These are phyloP conservation scores for Ceratocystis smalleyi DNA, from an alignment of 2,329 filamentous ascomycete genomes.

Conservation along the genomic window DNA sequence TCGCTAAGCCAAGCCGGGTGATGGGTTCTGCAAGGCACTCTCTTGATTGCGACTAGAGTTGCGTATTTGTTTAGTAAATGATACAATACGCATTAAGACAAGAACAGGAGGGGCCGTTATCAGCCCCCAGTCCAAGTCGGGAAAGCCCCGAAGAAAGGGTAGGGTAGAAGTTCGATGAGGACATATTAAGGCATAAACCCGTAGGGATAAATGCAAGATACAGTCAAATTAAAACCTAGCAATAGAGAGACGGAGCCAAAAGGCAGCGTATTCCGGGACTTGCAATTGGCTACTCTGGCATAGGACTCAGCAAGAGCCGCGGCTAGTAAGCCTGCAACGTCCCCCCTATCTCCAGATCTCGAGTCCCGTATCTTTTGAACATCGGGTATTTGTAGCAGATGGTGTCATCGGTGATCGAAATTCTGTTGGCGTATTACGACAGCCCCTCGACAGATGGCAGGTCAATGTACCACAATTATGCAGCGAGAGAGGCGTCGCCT, in stretches of 20 bases:
- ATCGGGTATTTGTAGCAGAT: background rate
- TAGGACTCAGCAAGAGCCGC: no score
- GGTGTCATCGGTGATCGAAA: background rate
- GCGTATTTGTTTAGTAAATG: background rate
- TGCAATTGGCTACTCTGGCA: no score
- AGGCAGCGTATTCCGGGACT: no score
- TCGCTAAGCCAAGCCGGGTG: background rate
- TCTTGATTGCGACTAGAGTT: background rate
- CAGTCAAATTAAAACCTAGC: background rate
- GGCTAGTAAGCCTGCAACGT: no score
- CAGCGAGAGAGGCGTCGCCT: background rate
- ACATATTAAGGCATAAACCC: background rate
- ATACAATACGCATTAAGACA: background rate
- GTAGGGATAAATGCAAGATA: background rate
- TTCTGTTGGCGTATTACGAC: conserved; percentile 1
- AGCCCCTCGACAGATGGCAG: background rate
- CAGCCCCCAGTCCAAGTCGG: background rate
- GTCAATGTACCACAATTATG: background rate
- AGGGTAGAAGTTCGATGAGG: background rate
- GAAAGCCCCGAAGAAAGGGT: background rate
- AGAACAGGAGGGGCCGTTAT: background rate
- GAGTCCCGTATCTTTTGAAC: background rate
- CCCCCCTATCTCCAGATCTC: no score
- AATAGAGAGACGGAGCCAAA: background rate
- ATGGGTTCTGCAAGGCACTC: background rate